Evolutionary conservation across 2,329 filamentous ascomycete genomes (phyloP).

Genomic region (Colletotrichum zoysiae): DNA sequence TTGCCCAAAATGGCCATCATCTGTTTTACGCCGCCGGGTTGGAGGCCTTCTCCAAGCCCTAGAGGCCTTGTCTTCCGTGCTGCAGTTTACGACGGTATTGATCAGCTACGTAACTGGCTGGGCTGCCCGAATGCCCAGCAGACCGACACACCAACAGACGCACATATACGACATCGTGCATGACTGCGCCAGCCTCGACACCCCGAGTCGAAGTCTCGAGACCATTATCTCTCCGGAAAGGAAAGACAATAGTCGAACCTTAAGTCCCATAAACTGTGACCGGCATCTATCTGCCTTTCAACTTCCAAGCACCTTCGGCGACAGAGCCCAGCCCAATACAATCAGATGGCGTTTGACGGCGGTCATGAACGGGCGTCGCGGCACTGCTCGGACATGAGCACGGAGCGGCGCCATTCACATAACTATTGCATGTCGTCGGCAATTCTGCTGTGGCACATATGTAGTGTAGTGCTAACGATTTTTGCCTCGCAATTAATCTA

Average conservation of each 20-base stretch:
- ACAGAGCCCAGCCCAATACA: slow-evolving; percentile 30
- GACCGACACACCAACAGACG: slow-evolving; percentile 10
- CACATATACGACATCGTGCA: slow-evolving; percentile 39
- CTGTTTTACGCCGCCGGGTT: not conserved
- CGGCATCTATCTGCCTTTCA: slow-evolving; percentile 9
- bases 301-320: slow-evolving; percentile 5
- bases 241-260: not conserved
- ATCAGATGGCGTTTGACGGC: slow-evolving; percentile 38
- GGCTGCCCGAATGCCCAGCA: not conserved
- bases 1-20: not conserved
- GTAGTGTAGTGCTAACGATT: not conserved
- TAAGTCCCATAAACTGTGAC: slow-evolving; percentile 10
- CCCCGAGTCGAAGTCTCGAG: not conserved
- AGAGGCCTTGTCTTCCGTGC: slow-evolving; percentile 6
- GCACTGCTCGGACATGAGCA: slow-evolving; percentile 24
- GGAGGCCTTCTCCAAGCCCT: slow-evolving; percentile 29
- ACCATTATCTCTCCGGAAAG: slow-evolving; percentile 12
- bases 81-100: not conserved
- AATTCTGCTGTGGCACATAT: slow-evolving; percentile 9
- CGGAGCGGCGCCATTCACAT: slow-evolving; percentile 29
- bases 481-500: slow-evolving; percentile 14
- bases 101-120: not conserved
- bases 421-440: slow-evolving; percentile 32
- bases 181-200: slow-evolving; percentile 28
- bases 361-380: slow-evolving; percentile 30